Base-by-base conservation (phyloP, 495 filamentous ascomycete species). In the Aspergillus nidulans region DNA sequence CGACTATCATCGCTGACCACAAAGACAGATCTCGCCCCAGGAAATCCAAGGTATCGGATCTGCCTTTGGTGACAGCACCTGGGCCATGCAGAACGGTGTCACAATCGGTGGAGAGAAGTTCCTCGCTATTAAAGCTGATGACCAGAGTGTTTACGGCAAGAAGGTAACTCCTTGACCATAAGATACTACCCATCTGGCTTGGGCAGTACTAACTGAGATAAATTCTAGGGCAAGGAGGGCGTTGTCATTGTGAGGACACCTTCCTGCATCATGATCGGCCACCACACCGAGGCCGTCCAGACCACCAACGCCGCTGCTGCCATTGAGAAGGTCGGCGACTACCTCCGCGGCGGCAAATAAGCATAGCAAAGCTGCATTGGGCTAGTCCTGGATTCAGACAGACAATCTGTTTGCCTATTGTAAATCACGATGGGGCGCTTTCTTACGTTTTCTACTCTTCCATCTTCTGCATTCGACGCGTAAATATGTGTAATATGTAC, bases 181-280 rank as follows among this genome's bases (percentile, higher is more conserved):
- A 24, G 18, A 8, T n/a, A 39, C n/a, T 6, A 13, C 30, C 15
- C 15, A 30, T 20, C 40, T 41, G 4, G 6, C 3, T 13, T 13
- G 19, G 21, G 20, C 20, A 10, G 38, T 49, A 38, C 42, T 49
- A 21, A 41, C 9, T 30, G 16, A 0, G 7, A 10, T 3, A 7
- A 12, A 25, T 57, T 39, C 9, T 58, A 97, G 91, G 90, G 87
- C 61, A 89, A 86, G 74, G 83, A 84, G 61, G 94, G 94, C 54
- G 70, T 94, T 61, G 73, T 85, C 63, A 79, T 90, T 61, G 84
- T 85, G 68, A 92, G 91, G 77, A 92, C 92, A 59, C 83, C 73
- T 49, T 87, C 92, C 72, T 88, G 90, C 63, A 81, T 96, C 66
- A 83, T 98, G 65, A 72, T 98, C 69, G 86, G 81, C 61, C 90